Conservation (phyloP, 345 rosid genomes). For the Theobroma cacao region DNA sequence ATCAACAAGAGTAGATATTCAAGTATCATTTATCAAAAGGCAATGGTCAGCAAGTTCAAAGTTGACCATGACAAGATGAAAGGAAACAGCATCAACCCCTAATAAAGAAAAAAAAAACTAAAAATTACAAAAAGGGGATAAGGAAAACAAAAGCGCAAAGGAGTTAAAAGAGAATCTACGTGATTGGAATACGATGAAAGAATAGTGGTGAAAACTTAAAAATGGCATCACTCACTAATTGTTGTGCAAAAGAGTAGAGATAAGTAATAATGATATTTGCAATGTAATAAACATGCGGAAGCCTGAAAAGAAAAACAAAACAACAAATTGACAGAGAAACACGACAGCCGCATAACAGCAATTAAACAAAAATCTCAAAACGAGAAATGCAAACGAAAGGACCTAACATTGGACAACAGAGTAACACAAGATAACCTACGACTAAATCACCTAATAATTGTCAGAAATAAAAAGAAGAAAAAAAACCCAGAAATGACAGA, state of each 20-base stretch:
- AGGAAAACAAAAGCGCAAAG: conserved; percentile 7
- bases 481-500: neutral
- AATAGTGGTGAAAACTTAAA: neutral
- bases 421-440: neutral
- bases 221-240: neutral
- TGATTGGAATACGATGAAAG: neutral
- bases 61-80: conserved; percentile 1
- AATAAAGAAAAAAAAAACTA: neutral
- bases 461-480: neutral
- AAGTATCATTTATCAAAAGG: conserved; percentile 1
- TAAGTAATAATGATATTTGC: neutral
- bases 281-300: neutral
- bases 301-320: neutral
- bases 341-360: neutral
- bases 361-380: neutral
- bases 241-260: neutral
- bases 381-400: neutral
- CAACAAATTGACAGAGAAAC: neutral
- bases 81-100: neutral
- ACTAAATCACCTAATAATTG: neutral
- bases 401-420: neutral
- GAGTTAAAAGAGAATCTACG: conserved; percentile 3
- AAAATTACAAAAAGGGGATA: neutral
- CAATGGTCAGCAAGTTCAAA: neutral
- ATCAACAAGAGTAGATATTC: conserved; percentile 2